Percentiles rank a stretch among this genome's conserved stretches.
These are phyloP conservation scores for Cercis canadensis DNA, from an alignment of 306 rosid species.

Conservation along the genomic window DNA sequence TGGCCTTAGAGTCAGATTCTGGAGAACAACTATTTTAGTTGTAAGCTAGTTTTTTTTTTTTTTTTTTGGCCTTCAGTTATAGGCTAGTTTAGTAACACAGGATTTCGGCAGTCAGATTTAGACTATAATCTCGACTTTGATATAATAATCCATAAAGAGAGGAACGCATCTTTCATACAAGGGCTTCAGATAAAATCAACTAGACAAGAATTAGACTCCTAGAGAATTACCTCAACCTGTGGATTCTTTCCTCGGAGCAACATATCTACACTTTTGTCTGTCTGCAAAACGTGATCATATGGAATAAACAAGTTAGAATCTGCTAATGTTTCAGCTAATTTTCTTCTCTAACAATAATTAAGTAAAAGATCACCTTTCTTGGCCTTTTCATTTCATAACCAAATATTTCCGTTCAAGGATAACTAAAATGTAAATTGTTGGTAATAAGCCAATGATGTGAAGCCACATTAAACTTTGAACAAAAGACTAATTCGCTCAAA, in stretches of 20 bases:
- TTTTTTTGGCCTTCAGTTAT: too few species aligned
- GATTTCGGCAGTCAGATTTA: too few species aligned
- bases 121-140: not conserved
- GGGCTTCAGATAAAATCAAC: constrained; percentile 23
- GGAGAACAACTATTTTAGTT: too few species aligned
- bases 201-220: constrained; percentile 10
- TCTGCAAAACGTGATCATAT: constrained; percentile 47
- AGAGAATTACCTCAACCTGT: constrained; percentile 69
- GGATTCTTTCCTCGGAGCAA: constrained; percentile 63
- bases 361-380: not conserved
- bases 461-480: constrained; percentile 5
- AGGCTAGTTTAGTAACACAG: too few species aligned
- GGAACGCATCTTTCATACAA: constrained; percentile 19
- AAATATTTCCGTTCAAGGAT: not conserved
- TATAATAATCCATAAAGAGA: not conserved
- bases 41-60: too few species aligned
- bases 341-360: too few species aligned
- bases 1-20: too few species aligned
- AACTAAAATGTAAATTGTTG: not conserved
- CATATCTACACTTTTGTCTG: constrained; percentile 72
- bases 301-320: constrained; percentile 25
- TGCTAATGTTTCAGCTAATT: not conserved
- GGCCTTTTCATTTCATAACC: too few species aligned
- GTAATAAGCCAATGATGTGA: constrained; percentile 1
- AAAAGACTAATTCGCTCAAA: not conserved